Percentiles rank a stretch among this genome's conserved stretches.
These are phyloP conservation scores for Klebsormidium nitens DNA, from an alignment of 139 green algal species.

Conservation along the genomic window DNA sequence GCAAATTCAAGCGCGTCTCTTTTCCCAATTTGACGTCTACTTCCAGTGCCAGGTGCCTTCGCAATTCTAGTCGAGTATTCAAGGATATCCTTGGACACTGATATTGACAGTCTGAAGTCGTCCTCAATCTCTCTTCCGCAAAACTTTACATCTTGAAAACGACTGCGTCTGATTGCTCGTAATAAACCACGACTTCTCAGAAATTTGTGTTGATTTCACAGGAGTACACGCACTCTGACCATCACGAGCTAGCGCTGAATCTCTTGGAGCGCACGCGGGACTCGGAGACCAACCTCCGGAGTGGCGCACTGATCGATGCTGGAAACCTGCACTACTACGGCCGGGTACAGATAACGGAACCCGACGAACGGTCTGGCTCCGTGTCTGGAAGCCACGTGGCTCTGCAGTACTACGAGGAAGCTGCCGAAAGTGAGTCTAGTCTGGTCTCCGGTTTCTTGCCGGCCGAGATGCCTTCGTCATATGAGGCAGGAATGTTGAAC, in stretches of 20 bases:
- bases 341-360: too few species aligned
- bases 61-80: too few species aligned
- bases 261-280: conserved; percentile 3
- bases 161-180: background rate
- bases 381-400: too few species aligned
- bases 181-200: background rate
- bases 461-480: too few species aligned
- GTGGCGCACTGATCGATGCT: background rate
- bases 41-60: too few species aligned
- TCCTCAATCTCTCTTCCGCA: background rate
- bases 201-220: conserved; percentile 2
- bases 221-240: background rate
- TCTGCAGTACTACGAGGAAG: too few species aligned
- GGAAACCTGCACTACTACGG: conserved; percentile 3
- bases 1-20: too few species aligned
- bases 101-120: background rate
- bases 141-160: background rate
- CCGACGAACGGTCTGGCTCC: too few species aligned
- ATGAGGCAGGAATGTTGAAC: too few species aligned
- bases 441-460: too few species aligned
- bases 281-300: background rate
- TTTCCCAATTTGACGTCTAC: too few species aligned
- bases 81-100: conserved; percentile 2
- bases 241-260: background rate
- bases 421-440: too few species aligned